A percentile compares a stretch with the other conserved stretches of the same genome.
Evolutionary conservation across 495 filamentous ascomycete species (phyloP).

Genomic region (Lepidopterella palustris): DNA sequence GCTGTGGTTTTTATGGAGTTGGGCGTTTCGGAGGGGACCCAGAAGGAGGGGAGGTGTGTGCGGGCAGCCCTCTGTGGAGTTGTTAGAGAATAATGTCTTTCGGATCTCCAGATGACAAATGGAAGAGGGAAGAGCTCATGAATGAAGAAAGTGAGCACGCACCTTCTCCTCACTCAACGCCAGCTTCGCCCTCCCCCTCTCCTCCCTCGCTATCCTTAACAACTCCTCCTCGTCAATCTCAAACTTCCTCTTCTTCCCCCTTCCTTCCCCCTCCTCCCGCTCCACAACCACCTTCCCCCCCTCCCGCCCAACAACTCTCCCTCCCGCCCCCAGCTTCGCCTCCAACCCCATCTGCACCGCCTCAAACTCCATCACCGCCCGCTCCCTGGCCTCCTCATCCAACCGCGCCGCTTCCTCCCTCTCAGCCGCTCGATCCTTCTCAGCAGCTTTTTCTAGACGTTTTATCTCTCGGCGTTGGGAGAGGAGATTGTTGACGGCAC

Average conservation of each 20-base stretch:
- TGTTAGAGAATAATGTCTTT: constrained; percentile 12
- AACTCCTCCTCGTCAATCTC: constrained; percentile 79
- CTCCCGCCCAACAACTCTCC: constrained; percentile 37
- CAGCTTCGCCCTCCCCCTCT: constrained; percentile 59
- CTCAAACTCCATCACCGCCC: constrained; percentile 42
- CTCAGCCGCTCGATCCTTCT: constrained; percentile 49
- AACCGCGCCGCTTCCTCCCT: constrained; percentile 46
- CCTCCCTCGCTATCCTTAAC: constrained; percentile 59
- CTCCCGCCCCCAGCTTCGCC: constrained; percentile 41
- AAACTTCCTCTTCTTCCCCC: constrained; percentile 64
- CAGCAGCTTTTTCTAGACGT: constrained; percentile 61
- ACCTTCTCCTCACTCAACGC: constrained; percentile 65
- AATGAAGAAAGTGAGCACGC: constrained; percentile 38
- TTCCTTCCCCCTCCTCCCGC: constrained; percentile 19
- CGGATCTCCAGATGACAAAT: neutral
- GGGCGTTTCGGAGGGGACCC: constrained; percentile 83
- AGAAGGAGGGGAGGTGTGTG: constrained; percentile 76
- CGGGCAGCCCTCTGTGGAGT: constrained; percentile 43
- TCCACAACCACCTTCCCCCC: constrained; percentile 43
- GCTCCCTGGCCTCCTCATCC: constrained; percentile 51
- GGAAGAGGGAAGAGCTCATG: neutral
- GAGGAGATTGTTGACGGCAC: constrained; percentile 83
- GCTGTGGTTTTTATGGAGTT: constrained; percentile 44
- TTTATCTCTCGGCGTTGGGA: constrained; percentile 92
- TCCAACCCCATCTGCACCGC: constrained; percentile 60